Evolutionary conservation across 257 asterid species (phyloP), one percentile per base, ranked within the genome.

Genomic region (Fraxinus americana): DNA sequence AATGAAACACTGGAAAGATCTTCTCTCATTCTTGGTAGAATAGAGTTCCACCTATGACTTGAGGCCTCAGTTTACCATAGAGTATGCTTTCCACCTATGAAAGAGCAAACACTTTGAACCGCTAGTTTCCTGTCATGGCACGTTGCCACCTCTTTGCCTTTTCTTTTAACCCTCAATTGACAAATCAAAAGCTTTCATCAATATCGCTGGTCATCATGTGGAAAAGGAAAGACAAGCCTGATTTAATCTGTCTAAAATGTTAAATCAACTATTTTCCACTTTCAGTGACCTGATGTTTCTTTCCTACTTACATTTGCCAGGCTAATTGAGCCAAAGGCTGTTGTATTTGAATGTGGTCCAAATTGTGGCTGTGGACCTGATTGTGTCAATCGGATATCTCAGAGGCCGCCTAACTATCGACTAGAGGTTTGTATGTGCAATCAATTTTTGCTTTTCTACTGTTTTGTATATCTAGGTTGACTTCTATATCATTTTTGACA

Each of bases 301-400:
- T 59, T 38, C 78, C 74, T 84, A 29, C 80, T 12, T 66, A 48
- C 10, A 52, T 43, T 75, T 78, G 76, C 17, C 80, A 89, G 92
- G 80, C 68, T 94, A n/a, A 85, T 90, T 65, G 99, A 92, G 80
- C 91, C 99, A 34, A 93, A 90, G 81, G 92, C 88, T 1, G 94
- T 91, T 57, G 97, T 94, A 10, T 93, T 93, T 79, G 98, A 93
- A 73, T 93, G 98, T 39, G 97, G 97, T 70, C 87, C 94, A 39
- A 84, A 83, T 67, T 93, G 98, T 80, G 87, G 93, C 16, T 93
- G 98, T 67, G 98, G 94, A 48, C 89, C 93, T 66, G 67, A 69
- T 32, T 93, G 98, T 74, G 89, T 90, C 54, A 93, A 91, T 72
- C 87, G 91, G 66, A 87, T 86, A 65, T 84, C 94, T 52, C 96